Evolutionary conservation across 2,329 filamentous ascomycete species (phyloP).

Genomic region (Sporothrix pseudoabietina): DNA sequence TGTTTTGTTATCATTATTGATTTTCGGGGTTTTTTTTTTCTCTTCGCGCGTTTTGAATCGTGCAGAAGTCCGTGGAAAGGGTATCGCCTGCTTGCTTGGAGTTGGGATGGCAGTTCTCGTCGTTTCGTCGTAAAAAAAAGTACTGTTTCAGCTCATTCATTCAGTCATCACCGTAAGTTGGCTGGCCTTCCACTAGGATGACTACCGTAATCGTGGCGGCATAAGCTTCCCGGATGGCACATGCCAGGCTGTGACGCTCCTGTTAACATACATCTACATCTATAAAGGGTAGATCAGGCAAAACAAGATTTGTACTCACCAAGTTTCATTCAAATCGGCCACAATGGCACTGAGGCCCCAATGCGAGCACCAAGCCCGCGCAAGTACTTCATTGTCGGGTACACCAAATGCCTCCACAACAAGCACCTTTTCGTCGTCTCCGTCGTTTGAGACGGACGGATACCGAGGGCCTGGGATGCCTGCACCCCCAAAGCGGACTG

Average conservation of each 20-base stretch:
- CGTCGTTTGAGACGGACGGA: constrained; percentile 39
- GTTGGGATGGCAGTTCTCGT: not conserved
- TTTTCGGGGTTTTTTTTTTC: not conserved
- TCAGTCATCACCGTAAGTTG: constrained; percentile 32
- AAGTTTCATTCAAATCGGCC: constrained; percentile 69
- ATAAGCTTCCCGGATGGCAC: constrained; percentile 74
- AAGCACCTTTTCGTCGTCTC: constrained; percentile 66
- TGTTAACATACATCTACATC: constrained; percentile 18
- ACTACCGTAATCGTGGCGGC: constrained; percentile 72
- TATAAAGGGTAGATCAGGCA: not conserved
- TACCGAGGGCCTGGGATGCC: constrained; percentile 31
- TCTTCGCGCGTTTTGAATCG: not conserved
- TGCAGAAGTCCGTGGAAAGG: not conserved
- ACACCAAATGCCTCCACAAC: constrained; percentile 74
- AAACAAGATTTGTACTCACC: constrained; percentile 48
- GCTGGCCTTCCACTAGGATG: constrained; percentile 60
- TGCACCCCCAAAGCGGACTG: constrained; percentile 31
- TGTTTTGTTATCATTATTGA: not conserved
- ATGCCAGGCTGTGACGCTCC: constrained; percentile 59
- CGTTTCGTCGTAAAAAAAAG: not conserved
- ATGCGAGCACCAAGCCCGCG: constrained; percentile 74
- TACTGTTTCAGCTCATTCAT: not conserved
- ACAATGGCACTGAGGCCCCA: constrained; percentile 73
- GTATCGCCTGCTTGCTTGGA: not conserved
- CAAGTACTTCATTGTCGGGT: constrained; percentile 74